Conservation (phyloP, 1,284 basidiomycete genomes). For the Tylopilus sp. region DNA sequence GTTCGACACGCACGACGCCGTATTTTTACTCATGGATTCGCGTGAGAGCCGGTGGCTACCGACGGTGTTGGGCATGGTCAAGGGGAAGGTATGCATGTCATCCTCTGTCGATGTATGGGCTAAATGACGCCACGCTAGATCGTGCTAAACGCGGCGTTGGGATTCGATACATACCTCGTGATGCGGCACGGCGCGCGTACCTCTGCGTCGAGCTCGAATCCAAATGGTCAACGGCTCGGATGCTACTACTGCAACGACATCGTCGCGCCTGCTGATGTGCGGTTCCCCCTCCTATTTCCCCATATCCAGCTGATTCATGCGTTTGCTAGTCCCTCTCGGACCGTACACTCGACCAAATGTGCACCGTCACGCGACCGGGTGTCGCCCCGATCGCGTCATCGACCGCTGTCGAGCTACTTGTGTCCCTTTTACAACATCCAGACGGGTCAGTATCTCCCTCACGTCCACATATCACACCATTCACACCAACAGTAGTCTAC, state of each 20-base stretch:
- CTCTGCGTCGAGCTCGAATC: slow-evolving; percentile 22
- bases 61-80: slow-evolving; percentile 79
- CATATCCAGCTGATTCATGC: neutral
- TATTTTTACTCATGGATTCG: slow-evolving; percentile 98
- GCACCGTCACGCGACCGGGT: slow-evolving; percentile 96
- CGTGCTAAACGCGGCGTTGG: slow-evolving; percentile 92
- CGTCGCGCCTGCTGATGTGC: slow-evolving; percentile 90
- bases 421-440: slow-evolving; percentile 88
- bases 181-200: slow-evolving; percentile 88
- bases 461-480: no score
- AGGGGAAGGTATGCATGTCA: slow-evolving; percentile 63
- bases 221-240: slow-evolving; percentile 52
- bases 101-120: neutral
- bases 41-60: slow-evolving; percentile 95
- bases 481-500: slow-evolving; percentile 9
- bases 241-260: slow-evolving; percentile 99
- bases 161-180: slow-evolving; percentile 95
- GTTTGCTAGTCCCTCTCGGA: slow-evolving; percentile 79
- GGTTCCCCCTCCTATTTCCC: slow-evolving; percentile 20
- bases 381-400: slow-evolving; percentile 90
- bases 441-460: slow-evolving; percentile 53
- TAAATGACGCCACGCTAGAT: slow-evolving; percentile 46
- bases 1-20: slow-evolving; percentile 80
- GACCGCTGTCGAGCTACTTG: slow-evolving; percentile 88
- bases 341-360: slow-evolving; percentile 97